Percentiles rank a stretch among this genome's conserved stretches.
Evolutionary conservation across 441 rosid species (phyloP).

Genomic region (Jatropha podagrica): DNA sequence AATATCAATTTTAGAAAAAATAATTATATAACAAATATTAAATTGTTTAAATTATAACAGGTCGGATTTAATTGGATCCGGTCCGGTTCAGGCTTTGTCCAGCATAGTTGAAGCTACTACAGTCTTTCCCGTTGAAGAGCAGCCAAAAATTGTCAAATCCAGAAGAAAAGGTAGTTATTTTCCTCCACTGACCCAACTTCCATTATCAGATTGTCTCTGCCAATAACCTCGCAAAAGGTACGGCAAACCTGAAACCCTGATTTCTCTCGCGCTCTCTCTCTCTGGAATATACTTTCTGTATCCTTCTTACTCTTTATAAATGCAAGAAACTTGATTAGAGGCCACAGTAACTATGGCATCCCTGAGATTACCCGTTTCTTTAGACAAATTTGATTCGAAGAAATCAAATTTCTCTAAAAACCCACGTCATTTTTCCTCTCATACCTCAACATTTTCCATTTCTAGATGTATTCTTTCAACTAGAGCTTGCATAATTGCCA

Average conservation of each 20-base stretch:
- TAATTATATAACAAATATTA: no score
- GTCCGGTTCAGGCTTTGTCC: no score
- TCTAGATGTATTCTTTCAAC: conserved; percentile 29
- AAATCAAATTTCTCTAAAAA: conserved; percentile 38
- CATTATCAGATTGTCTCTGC: not conserved
- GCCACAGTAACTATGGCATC: conserved; percentile 45
- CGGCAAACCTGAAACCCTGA: not conserved
- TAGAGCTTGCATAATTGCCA: conserved; percentile 32
- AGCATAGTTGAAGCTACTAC: no score
- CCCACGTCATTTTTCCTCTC: conserved; percentile 43
- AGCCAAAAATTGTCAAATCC: not conserved
- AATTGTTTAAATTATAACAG: no score
- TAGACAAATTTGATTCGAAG: conserved; percentile 53
- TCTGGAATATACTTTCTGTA: not conserved
- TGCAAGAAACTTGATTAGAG: not conserved
- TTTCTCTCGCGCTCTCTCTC: no score
- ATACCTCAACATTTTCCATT: conserved; percentile 38
- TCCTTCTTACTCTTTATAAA: not conserved
- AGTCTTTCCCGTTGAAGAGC: not conserved
- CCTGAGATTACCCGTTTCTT: conserved; percentile 40
- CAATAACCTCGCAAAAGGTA: not conserved
- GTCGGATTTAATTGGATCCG: no score
- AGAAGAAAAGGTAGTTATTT: not conserved
- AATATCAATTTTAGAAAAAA: no score
- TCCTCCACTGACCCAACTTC: conserved; percentile 12